These are phyloP conservation scores for Dioscorea zingiberensis DNA, from an alignment of 106 monocot species.

Conservation along the genomic window DNA sequence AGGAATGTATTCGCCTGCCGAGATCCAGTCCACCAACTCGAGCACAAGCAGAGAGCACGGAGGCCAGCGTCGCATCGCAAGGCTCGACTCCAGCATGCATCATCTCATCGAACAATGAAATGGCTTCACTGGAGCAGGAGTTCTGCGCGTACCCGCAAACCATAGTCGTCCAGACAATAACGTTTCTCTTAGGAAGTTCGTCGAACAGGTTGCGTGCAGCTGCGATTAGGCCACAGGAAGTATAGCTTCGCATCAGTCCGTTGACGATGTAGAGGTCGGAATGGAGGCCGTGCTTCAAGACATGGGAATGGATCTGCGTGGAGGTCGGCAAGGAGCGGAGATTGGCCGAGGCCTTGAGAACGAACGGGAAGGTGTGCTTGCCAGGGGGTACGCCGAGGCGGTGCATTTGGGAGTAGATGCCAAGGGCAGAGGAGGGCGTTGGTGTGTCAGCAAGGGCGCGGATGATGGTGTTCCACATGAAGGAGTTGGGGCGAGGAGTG, in stretches of 20 bases:
- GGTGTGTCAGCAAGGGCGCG: constrained; percentile 44
- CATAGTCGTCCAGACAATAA: constrained; percentile 67
- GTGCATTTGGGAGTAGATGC: constrained; percentile 35
- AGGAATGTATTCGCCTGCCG: constrained; percentile 40
- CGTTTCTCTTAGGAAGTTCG: constrained; percentile 33
- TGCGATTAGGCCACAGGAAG: constrained; percentile 11
- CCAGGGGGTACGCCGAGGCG: constrained; percentile 30
- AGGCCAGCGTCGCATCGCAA: constrained; percentile 41
- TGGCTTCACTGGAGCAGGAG: constrained; percentile 17
- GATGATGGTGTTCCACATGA: constrained; percentile 84
- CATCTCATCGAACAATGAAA: constrained; percentile 47
- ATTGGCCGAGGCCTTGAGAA: constrained; percentile 58
- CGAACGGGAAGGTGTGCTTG: constrained; percentile 77
- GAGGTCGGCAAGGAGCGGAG: not conserved
- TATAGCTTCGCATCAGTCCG: too few species aligned
- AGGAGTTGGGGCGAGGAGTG: constrained; percentile 59
- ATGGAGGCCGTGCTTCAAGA: too few species aligned
- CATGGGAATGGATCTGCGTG: constrained; percentile 54
- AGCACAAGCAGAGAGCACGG: constrained; percentile 63
- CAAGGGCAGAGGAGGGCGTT: constrained; percentile 32
- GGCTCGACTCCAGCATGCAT: constrained; percentile 36
- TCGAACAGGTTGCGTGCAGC: constrained; percentile 56
- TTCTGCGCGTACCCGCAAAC: constrained; percentile 58
- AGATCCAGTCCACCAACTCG: constrained; percentile 41
- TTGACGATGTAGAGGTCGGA: too few species aligned